Percentiles rank a stretch among this genome's conserved stretches.
These are phyloP conservation scores for Arachis monticola DNA, from an alignment of 331 rosid genomes.

Conservation along the genomic window DNA sequence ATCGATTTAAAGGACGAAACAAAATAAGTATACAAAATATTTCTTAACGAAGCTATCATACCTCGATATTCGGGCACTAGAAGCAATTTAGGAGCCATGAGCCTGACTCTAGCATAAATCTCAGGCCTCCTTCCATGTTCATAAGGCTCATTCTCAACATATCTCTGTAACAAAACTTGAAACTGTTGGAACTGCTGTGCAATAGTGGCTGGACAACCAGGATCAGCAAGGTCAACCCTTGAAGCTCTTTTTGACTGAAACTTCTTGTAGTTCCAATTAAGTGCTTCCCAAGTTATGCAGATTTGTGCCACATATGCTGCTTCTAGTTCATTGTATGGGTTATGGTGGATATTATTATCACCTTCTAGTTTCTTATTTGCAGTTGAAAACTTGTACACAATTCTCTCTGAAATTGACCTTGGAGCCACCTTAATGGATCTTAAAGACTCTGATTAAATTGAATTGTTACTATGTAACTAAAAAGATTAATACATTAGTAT, in stretches of 20 bases:
- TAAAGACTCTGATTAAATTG: constrained; percentile 66
- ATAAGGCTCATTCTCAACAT: constrained; percentile 88
- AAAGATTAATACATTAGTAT: not conserved
- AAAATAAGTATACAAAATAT: too few relatives aligned
- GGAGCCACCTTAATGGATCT: constrained; percentile 81
- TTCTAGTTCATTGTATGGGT: constrained; percentile 84
- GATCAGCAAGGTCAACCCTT: constrained; percentile 48
- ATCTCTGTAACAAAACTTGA: constrained; percentile 90
- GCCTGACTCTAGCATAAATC: constrained; percentile 90
- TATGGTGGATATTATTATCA: constrained; percentile 44
- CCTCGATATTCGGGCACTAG: constrained; percentile 96
- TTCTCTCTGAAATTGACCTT: constrained; percentile 87
- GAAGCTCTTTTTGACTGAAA: constrained; percentile 64
- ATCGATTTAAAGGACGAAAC: too few relatives aligned
- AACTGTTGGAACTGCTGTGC: constrained; percentile 97
- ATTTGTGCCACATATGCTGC: constrained; percentile 92
- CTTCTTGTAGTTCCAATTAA: constrained; percentile 92
- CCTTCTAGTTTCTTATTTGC: constrained; percentile 47
- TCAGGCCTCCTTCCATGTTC: constrained; percentile 94
- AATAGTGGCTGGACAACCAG: constrained; percentile 67
- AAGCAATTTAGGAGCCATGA: constrained; percentile 92
- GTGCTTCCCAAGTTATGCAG: constrained; percentile 97
- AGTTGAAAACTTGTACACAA: constrained; percentile 63
- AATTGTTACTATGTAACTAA: constrained; percentile 3
- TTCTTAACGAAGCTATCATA: constrained; percentile 13